Percentiles rank a stretch among this genome's conserved stretches.
Evolutionary conservation across 1,284 basidiomycete species (phyloP).

Genomic region (Cutaneotrichosporon mucoides): DNA sequence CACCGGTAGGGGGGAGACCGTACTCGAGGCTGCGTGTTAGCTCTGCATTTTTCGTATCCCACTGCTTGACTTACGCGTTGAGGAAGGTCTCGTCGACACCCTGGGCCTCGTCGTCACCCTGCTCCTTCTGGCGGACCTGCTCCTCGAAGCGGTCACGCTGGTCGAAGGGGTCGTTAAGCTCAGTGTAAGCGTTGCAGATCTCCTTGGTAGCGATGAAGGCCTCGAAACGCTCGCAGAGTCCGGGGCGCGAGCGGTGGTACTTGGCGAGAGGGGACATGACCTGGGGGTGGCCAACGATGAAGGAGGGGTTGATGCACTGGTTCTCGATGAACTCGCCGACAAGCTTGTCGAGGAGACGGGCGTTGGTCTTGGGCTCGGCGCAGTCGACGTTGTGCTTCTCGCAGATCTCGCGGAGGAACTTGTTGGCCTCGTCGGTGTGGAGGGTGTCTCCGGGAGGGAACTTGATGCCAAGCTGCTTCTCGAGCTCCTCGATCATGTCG

Average conservation of each 20-base stretch:
- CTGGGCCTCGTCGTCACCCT: constrained; percentile 97
- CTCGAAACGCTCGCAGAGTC: constrained; percentile 97
- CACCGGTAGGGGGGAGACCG: constrained; percentile 93
- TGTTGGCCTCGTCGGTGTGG: constrained; percentile 82
- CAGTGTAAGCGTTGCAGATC: constrained; percentile 96
- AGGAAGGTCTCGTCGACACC: constrained; percentile 93
- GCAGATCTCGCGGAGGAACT: constrained; percentile 80
- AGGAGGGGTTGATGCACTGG: constrained; percentile 91
- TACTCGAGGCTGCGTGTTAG: constrained; percentile 71
- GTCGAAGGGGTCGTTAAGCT: constrained; percentile 97
- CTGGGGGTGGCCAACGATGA: constrained; percentile 98
- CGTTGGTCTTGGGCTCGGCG: constrained; percentile 89
- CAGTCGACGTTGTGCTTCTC: constrained; percentile 97
- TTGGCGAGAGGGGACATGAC: constrained; percentile 99
- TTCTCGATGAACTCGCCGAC: constrained; percentile 98
- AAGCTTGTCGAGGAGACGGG: constrained; percentile 96
- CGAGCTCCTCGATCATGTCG: constrained; percentile 95
- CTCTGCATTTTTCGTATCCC: too few species aligned
- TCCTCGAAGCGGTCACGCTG: constrained; percentile 95
- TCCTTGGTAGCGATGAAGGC: constrained; percentile 98
- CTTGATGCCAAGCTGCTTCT: constrained; percentile 86
- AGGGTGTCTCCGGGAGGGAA: constrained; percentile 92
- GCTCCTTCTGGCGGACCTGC: constrained; percentile 88
- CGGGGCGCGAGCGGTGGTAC: constrained; percentile 86
- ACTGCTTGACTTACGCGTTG: constrained; percentile 65